Percentiles rank a stretch among this genome's conserved stretches.
Evolutionary conservation across 2,329 filamentous ascomycete species (phyloP).

Genomic region (Neonectria neomacrospora): DNA sequence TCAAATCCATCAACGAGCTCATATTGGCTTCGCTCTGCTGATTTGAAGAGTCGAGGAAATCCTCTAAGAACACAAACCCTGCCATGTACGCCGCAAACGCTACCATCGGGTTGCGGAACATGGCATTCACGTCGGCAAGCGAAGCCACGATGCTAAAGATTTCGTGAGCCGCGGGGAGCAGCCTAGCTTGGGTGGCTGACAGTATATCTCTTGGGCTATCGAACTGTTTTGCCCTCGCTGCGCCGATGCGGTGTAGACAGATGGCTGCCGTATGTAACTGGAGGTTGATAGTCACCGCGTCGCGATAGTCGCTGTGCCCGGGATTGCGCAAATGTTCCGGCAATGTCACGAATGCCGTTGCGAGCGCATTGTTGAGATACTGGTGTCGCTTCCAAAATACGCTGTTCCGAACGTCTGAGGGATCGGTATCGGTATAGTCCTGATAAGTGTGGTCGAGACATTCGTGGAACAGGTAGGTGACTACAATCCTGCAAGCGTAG

Average conservation of each 20-base stretch:
- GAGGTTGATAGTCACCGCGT: constrained; percentile 83
- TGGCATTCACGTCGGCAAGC: constrained; percentile 52
- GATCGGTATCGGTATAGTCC: constrained; percentile 71
- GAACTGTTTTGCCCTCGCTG: constrained; percentile 70
- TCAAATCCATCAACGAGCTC: constrained; percentile 73
- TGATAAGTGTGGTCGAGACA: constrained; percentile 77
- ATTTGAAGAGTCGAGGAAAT: constrained; percentile 72
- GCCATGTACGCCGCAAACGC: constrained; percentile 79
- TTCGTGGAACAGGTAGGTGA: constrained; percentile 80
- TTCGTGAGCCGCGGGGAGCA: constrained; percentile 81
- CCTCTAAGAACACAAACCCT: constrained; percentile 76
- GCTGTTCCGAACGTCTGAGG: constrained; percentile 47
- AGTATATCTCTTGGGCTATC: constrained; percentile 15
- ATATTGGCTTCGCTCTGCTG: constrained; percentile 61
- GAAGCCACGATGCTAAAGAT: constrained; percentile 78
- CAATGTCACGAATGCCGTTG: constrained; percentile 78
- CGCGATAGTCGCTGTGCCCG: constrained; percentile 70
- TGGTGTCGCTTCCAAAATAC: constrained; percentile 86
- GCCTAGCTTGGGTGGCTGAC: constrained; percentile 69
- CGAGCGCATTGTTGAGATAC: constrained; percentile 78
- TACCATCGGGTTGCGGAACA: constrained; percentile 75
- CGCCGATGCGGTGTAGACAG: constrained; percentile 85
- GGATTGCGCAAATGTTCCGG: constrained; percentile 78
- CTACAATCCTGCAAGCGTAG: constrained; percentile 75
- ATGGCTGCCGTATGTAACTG: constrained; percentile 86